These are phyloP conservation scores for Chernovozyma aurita DNA, from an alignment of 1,139 yeast genomes.

Conservation along the genomic window DNA sequence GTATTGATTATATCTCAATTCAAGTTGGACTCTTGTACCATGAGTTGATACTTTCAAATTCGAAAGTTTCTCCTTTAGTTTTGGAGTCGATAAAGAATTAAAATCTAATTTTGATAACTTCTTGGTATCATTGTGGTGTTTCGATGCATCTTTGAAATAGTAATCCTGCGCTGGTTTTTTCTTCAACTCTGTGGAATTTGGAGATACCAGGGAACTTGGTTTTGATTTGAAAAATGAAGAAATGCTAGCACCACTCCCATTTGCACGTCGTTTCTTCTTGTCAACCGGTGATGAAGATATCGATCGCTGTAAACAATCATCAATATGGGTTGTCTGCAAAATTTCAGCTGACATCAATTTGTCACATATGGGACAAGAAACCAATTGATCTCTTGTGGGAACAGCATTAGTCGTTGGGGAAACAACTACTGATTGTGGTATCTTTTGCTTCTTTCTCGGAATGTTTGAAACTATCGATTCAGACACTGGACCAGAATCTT, in stretches of 20 bases:
- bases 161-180: conserved; percentile 9
- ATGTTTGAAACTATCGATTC: no score
- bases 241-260: conserved; percentile 13
- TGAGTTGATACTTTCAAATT: conserved; percentile 51
- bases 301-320: conserved; percentile 46
- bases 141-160: conserved; percentile 27
- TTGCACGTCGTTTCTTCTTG: conserved; percentile 6
- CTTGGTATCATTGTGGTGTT: conserved; percentile 22
- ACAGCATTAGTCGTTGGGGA: conserved; percentile 5
- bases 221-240: conserved; percentile 31
- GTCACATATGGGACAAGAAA: conserved; percentile 70
- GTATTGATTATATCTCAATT: conserved; percentile 72
- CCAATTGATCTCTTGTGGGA: conserved; percentile 24
- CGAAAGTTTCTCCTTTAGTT: conserved; percentile 57
- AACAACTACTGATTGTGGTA: conserved; percentile 1
- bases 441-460: conserved; percentile 8
- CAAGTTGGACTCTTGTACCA: conserved; percentile 65
- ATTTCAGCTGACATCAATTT: conserved; percentile 50
- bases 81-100: conserved; percentile 53
- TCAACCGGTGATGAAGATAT: not conserved
- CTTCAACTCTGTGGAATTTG: not conserved
- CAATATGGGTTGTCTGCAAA: conserved; percentile 68
- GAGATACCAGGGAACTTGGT: not conserved
- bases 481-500: conserved; percentile 2
- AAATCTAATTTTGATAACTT: conserved; percentile 60